Evolutionary conservation across 257 asterid species (phyloP).

Genomic region (Nicotiana attenuata): DNA sequence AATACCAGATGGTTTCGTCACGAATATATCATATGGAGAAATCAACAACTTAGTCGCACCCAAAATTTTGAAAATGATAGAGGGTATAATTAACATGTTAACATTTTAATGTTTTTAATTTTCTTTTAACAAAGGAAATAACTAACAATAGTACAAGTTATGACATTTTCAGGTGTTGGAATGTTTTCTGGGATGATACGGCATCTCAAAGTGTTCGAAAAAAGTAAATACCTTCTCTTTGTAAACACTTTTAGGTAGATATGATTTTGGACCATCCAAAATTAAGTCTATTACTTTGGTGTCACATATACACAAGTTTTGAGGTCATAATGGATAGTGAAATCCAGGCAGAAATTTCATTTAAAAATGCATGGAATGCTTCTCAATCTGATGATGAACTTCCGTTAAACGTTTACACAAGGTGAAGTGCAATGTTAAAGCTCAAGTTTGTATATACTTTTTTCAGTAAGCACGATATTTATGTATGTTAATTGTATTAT

Average conservation of each 20-base stretch:
- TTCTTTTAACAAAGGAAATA: not conserved
- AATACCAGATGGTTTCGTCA: slow-evolving; percentile 57
- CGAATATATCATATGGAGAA: slow-evolving; percentile 47
- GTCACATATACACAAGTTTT: slow-evolving; percentile 24
- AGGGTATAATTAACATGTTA: slow-evolving; percentile 29
- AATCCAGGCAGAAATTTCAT: slow-evolving; percentile 70
- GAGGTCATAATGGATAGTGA: slow-evolving; percentile 38
- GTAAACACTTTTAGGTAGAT: too few relatives aligned
- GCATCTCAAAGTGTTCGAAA: slow-evolving; percentile 26
- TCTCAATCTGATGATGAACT: slow-evolving; percentile 15
- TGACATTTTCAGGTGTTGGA: slow-evolving; percentile 63
- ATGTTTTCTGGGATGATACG: slow-evolving; percentile 52
- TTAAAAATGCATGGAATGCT: slow-evolving; percentile 37
- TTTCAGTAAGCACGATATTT: not conserved
- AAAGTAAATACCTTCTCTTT: slow-evolving; percentile 25
- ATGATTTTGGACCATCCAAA: not conserved
- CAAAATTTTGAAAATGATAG: slow-evolving; percentile 31
- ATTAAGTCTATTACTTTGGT: not conserved
- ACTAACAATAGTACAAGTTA: not conserved
- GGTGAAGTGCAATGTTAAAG: slow-evolving; percentile 27
- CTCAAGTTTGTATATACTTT: not conserved
- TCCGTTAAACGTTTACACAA: slow-evolving; percentile 73
- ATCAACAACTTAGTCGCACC: slow-evolving; percentile 55
- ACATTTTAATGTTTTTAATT: not conserved
- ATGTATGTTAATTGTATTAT: not conserved